phyloP scores from a whole-genome alignment of 306 rosid species.

The Quillaja saponaria region DNA sequence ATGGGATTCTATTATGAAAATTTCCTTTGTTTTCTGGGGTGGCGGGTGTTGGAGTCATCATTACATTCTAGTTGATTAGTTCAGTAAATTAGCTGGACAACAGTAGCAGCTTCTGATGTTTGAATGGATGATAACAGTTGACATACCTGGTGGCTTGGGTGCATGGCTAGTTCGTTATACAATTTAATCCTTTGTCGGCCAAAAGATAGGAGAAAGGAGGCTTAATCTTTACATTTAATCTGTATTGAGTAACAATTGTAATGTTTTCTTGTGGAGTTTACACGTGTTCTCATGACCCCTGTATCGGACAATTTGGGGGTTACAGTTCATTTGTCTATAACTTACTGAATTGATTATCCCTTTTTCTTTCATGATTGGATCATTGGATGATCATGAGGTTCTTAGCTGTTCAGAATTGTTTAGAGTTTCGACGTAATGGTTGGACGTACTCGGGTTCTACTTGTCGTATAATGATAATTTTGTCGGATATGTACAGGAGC shows the following conservation, averaged over 20 bases:
- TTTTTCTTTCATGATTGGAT: constrained; percentile 27
- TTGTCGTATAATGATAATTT: constrained; percentile 11
- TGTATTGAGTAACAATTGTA: constrained; percentile 16
- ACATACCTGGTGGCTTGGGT: background rate
- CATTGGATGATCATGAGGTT: background rate
- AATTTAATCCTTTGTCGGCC: constrained; percentile 19
- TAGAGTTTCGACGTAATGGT: constrained; percentile 7
- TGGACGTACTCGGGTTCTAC: background rate
- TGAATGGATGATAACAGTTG: constrained; percentile 1
- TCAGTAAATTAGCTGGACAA: constrained; percentile 17
- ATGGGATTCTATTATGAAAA: background rate
- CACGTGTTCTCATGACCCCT: constrained; percentile 20
- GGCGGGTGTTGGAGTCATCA: background rate
- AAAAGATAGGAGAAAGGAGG: constrained; percentile 10
- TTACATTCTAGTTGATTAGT: background rate
- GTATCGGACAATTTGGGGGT: constrained; percentile 18
- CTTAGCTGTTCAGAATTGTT: constrained; percentile 10
- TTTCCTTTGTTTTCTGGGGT: constrained; percentile 18
- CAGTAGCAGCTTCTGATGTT: constrained; percentile 26
- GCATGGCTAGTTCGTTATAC: constrained; percentile 1
- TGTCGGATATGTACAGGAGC: constrained; percentile 19
- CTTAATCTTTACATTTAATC: constrained; percentile 19
- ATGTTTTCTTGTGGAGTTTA: constrained; percentile 1
- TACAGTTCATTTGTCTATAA: constrained; percentile 2
- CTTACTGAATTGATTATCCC: constrained; percentile 1